These are phyloP conservation scores for Wallacemonas sp. DNA, from an alignment of 208 protist species.

Conservation along the genomic window DNA sequence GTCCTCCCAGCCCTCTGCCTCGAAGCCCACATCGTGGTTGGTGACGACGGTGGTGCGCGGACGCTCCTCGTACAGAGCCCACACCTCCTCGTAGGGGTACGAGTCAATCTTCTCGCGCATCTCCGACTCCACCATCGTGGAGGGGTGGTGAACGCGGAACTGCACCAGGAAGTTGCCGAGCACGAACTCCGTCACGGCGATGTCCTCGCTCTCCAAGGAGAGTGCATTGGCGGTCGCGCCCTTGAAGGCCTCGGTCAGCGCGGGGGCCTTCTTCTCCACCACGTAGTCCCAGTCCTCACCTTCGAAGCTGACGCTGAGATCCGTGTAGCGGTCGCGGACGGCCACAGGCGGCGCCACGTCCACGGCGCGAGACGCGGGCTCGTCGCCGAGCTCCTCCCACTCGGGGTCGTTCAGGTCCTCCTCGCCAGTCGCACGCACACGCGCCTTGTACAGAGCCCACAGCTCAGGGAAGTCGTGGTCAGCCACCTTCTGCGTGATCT, in stretches of 20 bases:
- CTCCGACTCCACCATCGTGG: slow-evolving; percentile 9
- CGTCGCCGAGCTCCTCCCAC: slow-evolving; percentile 26
- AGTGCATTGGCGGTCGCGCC: slow-evolving; percentile 12
- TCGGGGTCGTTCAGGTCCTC: slow-evolving; percentile 22
- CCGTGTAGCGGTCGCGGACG: slow-evolving; percentile 6
- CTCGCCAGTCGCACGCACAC: slow-evolving; percentile 28
- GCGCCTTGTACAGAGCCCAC: slow-evolving; percentile 21
- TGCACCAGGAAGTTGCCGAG: slow-evolving; percentile 19
- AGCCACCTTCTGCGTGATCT: slow-evolving; percentile 12
- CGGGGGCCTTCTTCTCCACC: slow-evolving; percentile 16
- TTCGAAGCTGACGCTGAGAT: slow-evolving; percentile 27
- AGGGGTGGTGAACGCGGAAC: slow-evolving; percentile 18
- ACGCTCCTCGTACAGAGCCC: slow-evolving; percentile 27
- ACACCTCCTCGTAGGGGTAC: slow-evolving; percentile 32
- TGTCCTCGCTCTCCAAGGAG: slow-evolving; percentile 6
- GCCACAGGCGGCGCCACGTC: background rate
- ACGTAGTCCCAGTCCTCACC: slow-evolving; percentile 44
- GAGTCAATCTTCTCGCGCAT: slow-evolving; percentile 20
- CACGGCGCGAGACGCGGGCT: background rate
- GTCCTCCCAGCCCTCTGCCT: slow-evolving; percentile 25
- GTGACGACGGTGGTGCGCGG: slow-evolving; percentile 9
- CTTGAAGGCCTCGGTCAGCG: slow-evolving; percentile 20
- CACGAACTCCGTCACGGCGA: slow-evolving; percentile 16
- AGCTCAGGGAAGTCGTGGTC: slow-evolving; percentile 26
- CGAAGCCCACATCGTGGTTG: slow-evolving; percentile 32